These are phyloP conservation scores for Microcyclospora pomicola DNA, from an alignment of 2,329 filamentous ascomycete species.

Conservation along the genomic window DNA sequence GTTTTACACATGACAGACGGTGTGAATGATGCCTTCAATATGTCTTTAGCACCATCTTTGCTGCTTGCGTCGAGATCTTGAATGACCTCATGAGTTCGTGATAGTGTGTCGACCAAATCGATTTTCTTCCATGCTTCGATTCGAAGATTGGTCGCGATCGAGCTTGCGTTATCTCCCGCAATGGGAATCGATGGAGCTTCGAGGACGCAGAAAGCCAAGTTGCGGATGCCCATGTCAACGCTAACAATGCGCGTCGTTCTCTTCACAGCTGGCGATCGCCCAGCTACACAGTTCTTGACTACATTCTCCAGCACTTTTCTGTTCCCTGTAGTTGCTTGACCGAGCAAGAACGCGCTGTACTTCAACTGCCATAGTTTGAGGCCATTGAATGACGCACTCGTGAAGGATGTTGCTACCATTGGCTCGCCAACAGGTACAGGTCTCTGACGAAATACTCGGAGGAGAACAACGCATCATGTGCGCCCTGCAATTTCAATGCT, in stretches of 20 bases:
- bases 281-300: slow-evolving; percentile 3
- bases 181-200: slow-evolving; percentile 7
- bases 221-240: slow-evolving; percentile 74
- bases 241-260: slow-evolving; percentile 46
- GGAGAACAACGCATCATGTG: too few species aligned
- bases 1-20: slow-evolving; percentile 40
- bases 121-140: slow-evolving; percentile 25
- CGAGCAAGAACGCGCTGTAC: slow-evolving; percentile 46
- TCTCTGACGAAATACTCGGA: too few species aligned
- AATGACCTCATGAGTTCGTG: background rate
- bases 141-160: slow-evolving; percentile 9
- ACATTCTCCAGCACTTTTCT: slow-evolving; percentile 39
- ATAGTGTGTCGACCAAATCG: slow-evolving; percentile 1
- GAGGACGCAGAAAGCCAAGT: slow-evolving; percentile 57
- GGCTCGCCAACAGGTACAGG: too few species aligned
- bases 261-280: background rate
- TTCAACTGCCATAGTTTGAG: slow-evolving; percentile 44
- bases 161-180: slow-evolving; percentile 2
- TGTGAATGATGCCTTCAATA: slow-evolving; percentile 18
- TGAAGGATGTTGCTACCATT: too few species aligned
- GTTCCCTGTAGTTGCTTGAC: slow-evolving; percentile 44
- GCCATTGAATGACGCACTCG: slow-evolving; percentile 1
- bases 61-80: background rate
- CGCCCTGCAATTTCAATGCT: too few species aligned
- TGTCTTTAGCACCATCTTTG: background rate